phyloP scores from a whole-genome alignment of 2,329 filamentous ascomycete species.

The Colletotrichum magnum region DNA sequence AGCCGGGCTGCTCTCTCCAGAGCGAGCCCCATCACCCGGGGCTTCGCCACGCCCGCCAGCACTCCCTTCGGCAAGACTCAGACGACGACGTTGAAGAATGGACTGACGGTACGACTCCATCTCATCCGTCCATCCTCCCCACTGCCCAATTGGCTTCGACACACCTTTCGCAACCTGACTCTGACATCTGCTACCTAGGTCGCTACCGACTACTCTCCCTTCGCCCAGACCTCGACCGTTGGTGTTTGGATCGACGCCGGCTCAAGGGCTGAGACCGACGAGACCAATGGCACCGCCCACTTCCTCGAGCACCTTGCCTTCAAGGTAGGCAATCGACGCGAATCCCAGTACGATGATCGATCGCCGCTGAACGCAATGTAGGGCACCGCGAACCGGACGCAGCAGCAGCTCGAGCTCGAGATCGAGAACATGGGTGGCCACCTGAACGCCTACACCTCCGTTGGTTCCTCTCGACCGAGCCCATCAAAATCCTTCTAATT shows the following conservation, averaged over 20 bases:
- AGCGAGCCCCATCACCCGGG: conserved; percentile 83
- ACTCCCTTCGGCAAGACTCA: conserved; percentile 83
- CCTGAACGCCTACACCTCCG: conserved; percentile 99
- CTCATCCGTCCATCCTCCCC: conserved; percentile 26
- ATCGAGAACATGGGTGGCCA: conserved; percentile 99
- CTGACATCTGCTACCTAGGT: conserved; percentile 72
- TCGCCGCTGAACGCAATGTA: conserved; percentile 50
- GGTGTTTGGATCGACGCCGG: conserved; percentile 99
- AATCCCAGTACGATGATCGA: conserved; percentile 8
- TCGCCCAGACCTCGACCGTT: conserved; percentile 97
- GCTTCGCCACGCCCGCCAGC: conserved; percentile 88
- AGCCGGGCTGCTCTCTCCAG: conserved; percentile 87
- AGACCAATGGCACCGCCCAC: conserved; percentile 99
- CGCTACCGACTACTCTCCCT: conserved; percentile 97
- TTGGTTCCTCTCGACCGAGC: conserved; percentile 63
- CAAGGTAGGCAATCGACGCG: conserved; percentile 76
- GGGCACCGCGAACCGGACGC: conserved; percentile 94
- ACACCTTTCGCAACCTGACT: conserved; percentile 41
- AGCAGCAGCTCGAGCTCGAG: conserved; percentile 98
- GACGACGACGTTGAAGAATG: conserved; percentile 96
- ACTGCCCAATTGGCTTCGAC: conserved; percentile 54
- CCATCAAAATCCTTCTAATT: conserved; percentile 23
- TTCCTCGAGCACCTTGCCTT: conserved; percentile 99
- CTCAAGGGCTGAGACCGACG: conserved; percentile 96
- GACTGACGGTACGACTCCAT: conserved; percentile 82